A percentile compares a stretch with the other conserved stretches of the same genome.
Conservation (phyloP, 2,329 filamentous ascomycete genomes). For the Cadophora sp. region DNA sequence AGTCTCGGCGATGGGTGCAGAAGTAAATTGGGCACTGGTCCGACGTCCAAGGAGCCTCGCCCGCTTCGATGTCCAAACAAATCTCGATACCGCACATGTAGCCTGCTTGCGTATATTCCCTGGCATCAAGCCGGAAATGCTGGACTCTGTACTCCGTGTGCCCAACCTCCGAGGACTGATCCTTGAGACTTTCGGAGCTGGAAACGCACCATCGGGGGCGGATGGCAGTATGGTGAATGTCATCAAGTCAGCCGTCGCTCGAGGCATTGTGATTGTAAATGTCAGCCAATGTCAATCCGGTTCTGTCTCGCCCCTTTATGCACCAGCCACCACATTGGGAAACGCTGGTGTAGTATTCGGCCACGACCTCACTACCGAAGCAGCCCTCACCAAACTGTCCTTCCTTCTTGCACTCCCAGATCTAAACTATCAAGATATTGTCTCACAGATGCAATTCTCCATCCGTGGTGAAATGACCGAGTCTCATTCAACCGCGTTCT, state of each 20-base stretch:
- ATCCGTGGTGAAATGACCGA: slow-evolving; percentile 71
- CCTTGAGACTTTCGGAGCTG: slow-evolving; percentile 75
- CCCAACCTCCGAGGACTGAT: slow-evolving; percentile 70
- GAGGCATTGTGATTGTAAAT: slow-evolving; percentile 75
- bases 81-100: slow-evolving; percentile 69
- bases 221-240: slow-evolving; percentile 64
- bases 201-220: slow-evolving; percentile 72
- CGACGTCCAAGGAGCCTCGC: slow-evolving; percentile 62
- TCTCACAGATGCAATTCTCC: slow-evolving; percentile 65
- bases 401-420: slow-evolving; percentile 64
- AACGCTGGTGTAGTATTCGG: slow-evolving; percentile 73
- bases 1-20: slow-evolving; percentile 64
- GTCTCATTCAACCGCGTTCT: slow-evolving; percentile 53
- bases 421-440: slow-evolving; percentile 63
- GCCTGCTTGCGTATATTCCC: slow-evolving; percentile 76
- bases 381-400: slow-evolving; percentile 44
- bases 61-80: slow-evolving; percentile 66
- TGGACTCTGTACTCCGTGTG: slow-evolving; percentile 68
- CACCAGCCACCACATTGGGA: slow-evolving; percentile 66
- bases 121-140: slow-evolving; percentile 74
- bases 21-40: slow-evolving; percentile 69
- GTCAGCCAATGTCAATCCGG: slow-evolving; percentile 68
- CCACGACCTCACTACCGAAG: slow-evolving; percentile 71
- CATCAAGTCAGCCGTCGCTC: slow-evolving; percentile 65
- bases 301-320: slow-evolving; percentile 62